Conservation (phyloP, 2,329 filamentous ascomycete genomes). For the Pestalotiopsis sp. region DNA sequence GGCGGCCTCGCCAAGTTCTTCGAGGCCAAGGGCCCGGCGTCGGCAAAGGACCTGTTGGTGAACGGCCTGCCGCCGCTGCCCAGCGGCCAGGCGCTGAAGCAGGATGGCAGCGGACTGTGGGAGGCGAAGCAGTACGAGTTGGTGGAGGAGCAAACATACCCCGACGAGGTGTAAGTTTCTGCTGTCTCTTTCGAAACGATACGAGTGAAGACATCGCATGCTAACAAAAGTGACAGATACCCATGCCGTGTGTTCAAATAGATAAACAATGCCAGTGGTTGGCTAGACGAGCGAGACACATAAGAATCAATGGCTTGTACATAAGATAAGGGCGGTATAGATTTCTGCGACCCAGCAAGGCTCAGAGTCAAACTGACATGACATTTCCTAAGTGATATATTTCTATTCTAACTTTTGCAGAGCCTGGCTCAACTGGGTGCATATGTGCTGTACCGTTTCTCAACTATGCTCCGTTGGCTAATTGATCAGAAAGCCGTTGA, state of each 20-base stretch:
- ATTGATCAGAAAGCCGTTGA: background rate
- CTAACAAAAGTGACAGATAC: constrained; percentile 50
- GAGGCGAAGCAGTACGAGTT: constrained; percentile 71
- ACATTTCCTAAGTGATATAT: background rate
- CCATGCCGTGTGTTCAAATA: constrained; percentile 66
- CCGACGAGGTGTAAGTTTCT: constrained; percentile 47
- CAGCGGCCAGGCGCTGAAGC: constrained; percentile 61
- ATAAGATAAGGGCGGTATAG: constrained; percentile 21
- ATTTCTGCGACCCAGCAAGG: constrained; percentile 8
- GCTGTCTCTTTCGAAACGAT: background rate
- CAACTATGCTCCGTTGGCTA: background rate
- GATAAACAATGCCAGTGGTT: constrained; percentile 24
- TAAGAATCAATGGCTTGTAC: constrained; percentile 23
- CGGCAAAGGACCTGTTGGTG: constrained; percentile 63
- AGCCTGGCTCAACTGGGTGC: background rate
- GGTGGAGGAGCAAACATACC: constrained; percentile 70
- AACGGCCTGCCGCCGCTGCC: constrained; percentile 87
- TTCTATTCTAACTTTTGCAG: background rate
- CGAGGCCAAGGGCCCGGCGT: constrained; percentile 57
- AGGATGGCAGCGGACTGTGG: constrained; percentile 49
- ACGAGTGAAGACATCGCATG: constrained; percentile 18
- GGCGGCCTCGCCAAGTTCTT: constrained; percentile 74
- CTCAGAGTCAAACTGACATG: background rate
- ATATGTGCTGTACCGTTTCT: background rate
- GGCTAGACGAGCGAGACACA: background rate